These are phyloP conservation scores for Chlorella sorokiniana DNA, from an alignment of 139 green algal genomes.

Conservation along the genomic window DNA sequence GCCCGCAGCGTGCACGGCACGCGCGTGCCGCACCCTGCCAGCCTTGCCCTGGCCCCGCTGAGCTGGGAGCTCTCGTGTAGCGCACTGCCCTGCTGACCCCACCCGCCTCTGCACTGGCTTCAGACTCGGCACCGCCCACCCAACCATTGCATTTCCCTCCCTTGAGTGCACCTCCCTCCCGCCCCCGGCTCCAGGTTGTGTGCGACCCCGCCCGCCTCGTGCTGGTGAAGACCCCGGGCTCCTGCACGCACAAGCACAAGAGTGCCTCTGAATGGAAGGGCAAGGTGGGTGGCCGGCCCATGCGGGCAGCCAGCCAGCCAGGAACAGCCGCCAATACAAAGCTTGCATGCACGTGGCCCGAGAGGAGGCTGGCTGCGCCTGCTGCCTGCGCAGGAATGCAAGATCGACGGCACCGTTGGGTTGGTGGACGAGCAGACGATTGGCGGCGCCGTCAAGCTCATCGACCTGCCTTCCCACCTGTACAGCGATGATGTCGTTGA, in stretches of 20 bases:
- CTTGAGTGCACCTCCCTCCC: not conserved
- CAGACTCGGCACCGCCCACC: not conserved
- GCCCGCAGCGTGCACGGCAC: too few species aligned
- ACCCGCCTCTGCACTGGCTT: not conserved
- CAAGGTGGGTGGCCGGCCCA: conserved; percentile 21
- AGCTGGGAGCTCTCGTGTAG: too few species aligned
- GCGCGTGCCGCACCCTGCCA: too few species aligned
- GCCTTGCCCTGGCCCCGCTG: too few species aligned
- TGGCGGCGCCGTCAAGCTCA: conserved; percentile 11
- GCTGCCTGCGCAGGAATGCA: conserved; percentile 41
- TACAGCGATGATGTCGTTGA: not conserved
- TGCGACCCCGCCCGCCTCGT: conserved; percentile 47
- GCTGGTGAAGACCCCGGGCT: conserved; percentile 39
- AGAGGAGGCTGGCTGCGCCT: not conserved
- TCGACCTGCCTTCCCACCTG: not conserved
- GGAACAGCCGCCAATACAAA: not conserved
- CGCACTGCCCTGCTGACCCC: not conserved
- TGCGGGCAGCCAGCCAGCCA: not conserved
- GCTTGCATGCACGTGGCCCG: not conserved
- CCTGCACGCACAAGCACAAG: conserved; percentile 41
- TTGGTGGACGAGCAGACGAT: conserved; percentile 1
- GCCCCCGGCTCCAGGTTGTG: not conserved
- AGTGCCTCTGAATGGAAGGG: conserved; percentile 18
- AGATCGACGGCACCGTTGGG: conserved; percentile 22
- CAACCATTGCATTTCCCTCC: not conserved